Evolutionary conservation across 345 rosid species (phyloP).

Genomic region (Psidium friedrichsthalianum): DNA sequence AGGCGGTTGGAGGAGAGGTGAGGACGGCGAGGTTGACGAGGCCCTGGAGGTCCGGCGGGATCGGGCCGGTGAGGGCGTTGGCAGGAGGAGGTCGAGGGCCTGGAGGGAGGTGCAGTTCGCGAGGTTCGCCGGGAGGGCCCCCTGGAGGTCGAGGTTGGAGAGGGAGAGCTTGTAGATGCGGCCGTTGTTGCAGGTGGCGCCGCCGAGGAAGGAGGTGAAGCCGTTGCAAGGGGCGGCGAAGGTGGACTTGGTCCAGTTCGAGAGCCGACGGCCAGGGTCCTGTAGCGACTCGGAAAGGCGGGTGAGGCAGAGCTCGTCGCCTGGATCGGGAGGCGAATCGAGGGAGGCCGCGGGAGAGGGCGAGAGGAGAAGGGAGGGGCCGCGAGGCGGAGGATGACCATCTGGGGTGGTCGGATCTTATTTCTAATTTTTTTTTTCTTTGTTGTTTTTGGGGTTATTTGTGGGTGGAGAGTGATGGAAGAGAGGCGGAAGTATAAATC

Average conservation of each 20-base stretch:
- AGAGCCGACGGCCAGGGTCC: slow-evolving; percentile 63
- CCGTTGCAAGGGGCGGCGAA: slow-evolving; percentile 65
- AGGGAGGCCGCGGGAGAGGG: neutral
- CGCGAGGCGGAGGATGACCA: neutral
- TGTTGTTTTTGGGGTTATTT: neutral
- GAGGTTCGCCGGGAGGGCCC: slow-evolving; percentile 66
- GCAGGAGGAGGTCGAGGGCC: slow-evolving; percentile 81
- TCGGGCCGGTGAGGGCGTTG: slow-evolving; percentile 59
- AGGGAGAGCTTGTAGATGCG: slow-evolving; percentile 90
- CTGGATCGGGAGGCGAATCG: neutral
- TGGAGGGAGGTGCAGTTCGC: slow-evolving; percentile 90
- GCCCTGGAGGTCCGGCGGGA: slow-evolving; percentile 62
- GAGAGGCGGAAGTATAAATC: neutral
- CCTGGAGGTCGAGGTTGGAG: slow-evolving; percentile 57
- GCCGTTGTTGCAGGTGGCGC: slow-evolving; percentile 88
- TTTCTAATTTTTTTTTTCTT: fast-evolving
- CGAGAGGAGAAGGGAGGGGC: neutral
- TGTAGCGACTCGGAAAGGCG: slow-evolving; percentile 32
- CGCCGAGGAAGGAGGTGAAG: slow-evolving; percentile 58
- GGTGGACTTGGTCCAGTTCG: slow-evolving; percentile 63
- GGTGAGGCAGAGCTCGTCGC: slow-evolving; percentile 14
- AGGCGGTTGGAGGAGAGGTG: slow-evolving; percentile 76
- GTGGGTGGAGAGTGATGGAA: neutral
- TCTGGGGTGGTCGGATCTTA: neutral
- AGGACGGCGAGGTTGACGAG: slow-evolving; percentile 83